Base-by-base conservation (phyloP, 257 asterid species). In the Fraxinus americana region DNA sequence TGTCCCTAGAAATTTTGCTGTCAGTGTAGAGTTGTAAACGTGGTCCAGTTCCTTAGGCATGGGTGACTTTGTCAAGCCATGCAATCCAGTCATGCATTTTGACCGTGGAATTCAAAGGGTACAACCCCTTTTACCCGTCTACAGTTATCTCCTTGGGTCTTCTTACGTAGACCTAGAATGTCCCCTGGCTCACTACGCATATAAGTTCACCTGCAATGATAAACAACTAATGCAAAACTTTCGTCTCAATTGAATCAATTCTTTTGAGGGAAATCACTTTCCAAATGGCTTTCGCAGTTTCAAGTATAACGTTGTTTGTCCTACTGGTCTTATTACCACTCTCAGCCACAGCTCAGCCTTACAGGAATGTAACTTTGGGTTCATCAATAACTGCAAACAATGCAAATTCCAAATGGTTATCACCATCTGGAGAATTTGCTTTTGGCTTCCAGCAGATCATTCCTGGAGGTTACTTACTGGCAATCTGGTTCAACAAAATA, bases 401-500 rank as follows among this genome's bases (percentile, higher is more conserved):
- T 67, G 29, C 4, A 41, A 67, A 39, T 50, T 38, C 32, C 13
- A 10, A 19, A 3, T 67, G 82, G 79, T 8, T 23, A 45, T 73
- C 79, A 1, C 82, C 79, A 0, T 73, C 66, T 10, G 79, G 70
- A 4, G 82, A 79, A 45, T 79, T 79, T 14, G 79, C 48, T 45
- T 79, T 79, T 3, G 75, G 82, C 12, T 79, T 79, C 52, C 23
- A 1, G 19, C 73, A 16, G 48, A 1, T 16, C 7, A 7, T 30
- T 14, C 30, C 12, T 7, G 75, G 32, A 48, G 61, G 71, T 3
- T 79, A 45, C 78, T 14, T 79, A 19, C 78, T 66, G 25, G 71
- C 78, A 23, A 73, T 79, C 36, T 73, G 78, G 78, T 73, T 79
- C 79, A 67, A 79, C 65, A 67, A 67, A 79, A 67, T 67, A 25